Evolutionary conservation across 169 alveolate genomes (phyloP).

Genomic region (Cyclospora cayetanensis): DNA sequence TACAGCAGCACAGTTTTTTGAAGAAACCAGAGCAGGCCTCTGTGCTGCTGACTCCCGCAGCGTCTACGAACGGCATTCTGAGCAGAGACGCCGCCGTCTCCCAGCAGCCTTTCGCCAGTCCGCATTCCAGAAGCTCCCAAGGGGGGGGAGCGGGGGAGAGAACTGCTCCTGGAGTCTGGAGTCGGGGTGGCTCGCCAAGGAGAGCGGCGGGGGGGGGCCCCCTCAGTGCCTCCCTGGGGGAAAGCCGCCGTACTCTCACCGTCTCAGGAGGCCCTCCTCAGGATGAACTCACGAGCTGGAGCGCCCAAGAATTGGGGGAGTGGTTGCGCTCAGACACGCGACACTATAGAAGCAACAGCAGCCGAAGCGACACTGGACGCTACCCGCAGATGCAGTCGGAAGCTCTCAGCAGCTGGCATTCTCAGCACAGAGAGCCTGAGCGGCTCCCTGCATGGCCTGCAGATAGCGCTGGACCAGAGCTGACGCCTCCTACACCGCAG

Average conservation of each 20-base stretch:
- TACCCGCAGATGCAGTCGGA: neutral
- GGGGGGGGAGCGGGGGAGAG: too few relatives aligned
- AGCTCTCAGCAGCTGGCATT: neutral
- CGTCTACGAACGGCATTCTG: neutral
- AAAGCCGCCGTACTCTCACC: too few relatives aligned
- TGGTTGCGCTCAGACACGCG: neutral
- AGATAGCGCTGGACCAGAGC: neutral
- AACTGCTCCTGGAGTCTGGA: too few relatives aligned
- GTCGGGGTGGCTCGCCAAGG: too few relatives aligned
- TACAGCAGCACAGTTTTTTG: neutral
- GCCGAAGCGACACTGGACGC: slow-evolving; percentile 9
- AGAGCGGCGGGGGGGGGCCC: too few relatives aligned
- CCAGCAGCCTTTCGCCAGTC: too few relatives aligned
- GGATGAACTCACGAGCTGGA: neutral
- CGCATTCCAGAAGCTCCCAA: too few relatives aligned
- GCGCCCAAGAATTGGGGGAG: neutral
- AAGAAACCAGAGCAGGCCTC: neutral
- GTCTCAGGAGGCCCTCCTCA: too few relatives aligned
- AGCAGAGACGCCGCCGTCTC: neutral
- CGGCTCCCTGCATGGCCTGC: too few relatives aligned
- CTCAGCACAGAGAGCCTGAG: neutral
- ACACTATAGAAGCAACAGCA: neutral
- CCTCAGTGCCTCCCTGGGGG: too few relatives aligned
- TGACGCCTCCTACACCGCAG: slow-evolving; percentile 31
- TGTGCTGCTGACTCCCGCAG: slow-evolving; percentile 8